Base-by-base conservation (phyloP, 2,329 filamentous ascomycete genomes). In the Aureobasidium sp. region DNA sequence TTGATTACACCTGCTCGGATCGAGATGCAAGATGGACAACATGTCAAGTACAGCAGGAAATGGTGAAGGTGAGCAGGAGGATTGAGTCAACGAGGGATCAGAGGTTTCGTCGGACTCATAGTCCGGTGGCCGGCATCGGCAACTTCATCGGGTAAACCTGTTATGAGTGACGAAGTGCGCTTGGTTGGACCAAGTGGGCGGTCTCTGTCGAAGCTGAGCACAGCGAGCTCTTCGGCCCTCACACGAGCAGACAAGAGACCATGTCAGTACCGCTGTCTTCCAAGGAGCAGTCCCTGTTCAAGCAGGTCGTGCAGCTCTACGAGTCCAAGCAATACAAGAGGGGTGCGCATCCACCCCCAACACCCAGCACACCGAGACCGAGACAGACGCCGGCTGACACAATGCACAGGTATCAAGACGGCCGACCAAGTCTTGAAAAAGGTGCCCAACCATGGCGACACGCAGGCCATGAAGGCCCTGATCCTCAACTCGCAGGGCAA, bases 321-420 rank as follows among this genome's bases (percentile, higher is more conserved):
- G 94, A 99, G 77, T 88, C 92, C 73, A 99, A 99, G 77, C 93
- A 97, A 72, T 96, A 97, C 80, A 99, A 97, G 78, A 89, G 88
- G 75, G 85, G 84, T 84, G 25, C 29, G 58, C 53, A 49, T 46
- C n/a, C 21, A 45, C 7, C n/a, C 27, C 21, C 47, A 25, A 13
- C 33, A 68, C 63, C 58, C 54, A 57, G n/a, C 60, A 25, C 23
- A n/a, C 51, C 42, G 29, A 37, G 57, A 25, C 47, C 61, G 29
- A 37, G 57, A 25, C 47, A 62, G 33, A n/a, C 35, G 13, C 25
- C 15, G 38, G 13, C 67, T 73, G 64, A 74, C 45, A 17, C 31
- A 2, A 65, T 51, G 63, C 45, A 57, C 63, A 84, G 93, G 93
- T 73, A 81, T 99, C 71, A 99, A 97, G 78, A 87, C 89, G 49